Evolutionary conservation across 139 green algal genomes (phyloP).

Genomic region (Raphidocelis subcapitata): DNA sequence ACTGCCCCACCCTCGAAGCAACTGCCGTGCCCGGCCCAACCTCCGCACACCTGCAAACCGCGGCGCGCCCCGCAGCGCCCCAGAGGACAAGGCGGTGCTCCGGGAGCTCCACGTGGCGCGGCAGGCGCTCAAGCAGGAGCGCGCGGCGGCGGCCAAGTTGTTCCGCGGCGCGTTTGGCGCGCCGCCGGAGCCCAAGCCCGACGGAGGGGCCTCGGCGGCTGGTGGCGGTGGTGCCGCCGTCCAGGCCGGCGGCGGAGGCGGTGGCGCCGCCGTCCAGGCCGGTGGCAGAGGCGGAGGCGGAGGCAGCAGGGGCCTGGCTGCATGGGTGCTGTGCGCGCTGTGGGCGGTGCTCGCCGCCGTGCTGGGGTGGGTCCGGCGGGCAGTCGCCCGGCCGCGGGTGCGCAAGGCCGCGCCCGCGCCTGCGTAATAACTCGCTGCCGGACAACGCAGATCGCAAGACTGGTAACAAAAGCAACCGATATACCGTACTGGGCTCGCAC

Average conservation of each 20-base stretch:
- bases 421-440: no score
- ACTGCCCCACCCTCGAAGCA: not conserved
- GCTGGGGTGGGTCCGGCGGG: not conserved
- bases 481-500: no score
- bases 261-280: not conserved
- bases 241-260: not conserved
- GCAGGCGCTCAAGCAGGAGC: slow-evolving; percentile 31
- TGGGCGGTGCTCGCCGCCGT: not conserved
- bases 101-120: slow-evolving; percentile 33
- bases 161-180: slow-evolving; percentile 38
- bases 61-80: slow-evolving; percentile 14
- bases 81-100: slow-evolving; percentile 26
- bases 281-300: not conserved
- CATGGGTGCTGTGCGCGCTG: not conserved
- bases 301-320: not conserved
- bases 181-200: slow-evolving; percentile 5
- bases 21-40: not conserved
- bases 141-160: slow-evolving; percentile 23
- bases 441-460: no score
- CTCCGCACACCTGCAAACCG: not conserved
- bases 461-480: no score
- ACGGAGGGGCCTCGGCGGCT: not conserved
- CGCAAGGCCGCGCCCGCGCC: no score
- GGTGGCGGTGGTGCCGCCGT: not conserved
- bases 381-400: no score